Conservation (phyloP, 2,329 filamentous ascomycete species). For the Penicillium frequentans region DNA sequence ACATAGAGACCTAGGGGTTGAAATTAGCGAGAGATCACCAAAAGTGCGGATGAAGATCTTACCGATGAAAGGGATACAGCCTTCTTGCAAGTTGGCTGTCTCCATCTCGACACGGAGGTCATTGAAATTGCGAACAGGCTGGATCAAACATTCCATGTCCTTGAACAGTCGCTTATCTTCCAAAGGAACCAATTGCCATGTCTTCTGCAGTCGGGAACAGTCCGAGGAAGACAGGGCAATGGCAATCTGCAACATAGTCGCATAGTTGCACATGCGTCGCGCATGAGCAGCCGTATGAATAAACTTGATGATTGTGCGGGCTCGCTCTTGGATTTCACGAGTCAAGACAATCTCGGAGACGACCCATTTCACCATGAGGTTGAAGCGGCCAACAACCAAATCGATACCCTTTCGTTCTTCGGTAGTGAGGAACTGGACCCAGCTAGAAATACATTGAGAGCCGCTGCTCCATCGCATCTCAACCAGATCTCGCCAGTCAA, state of each 20-base stretch:
- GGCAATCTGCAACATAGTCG: slow-evolving; percentile 65
- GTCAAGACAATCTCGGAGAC: slow-evolving; percentile 64
- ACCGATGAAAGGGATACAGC: slow-evolving; percentile 67
- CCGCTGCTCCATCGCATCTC: slow-evolving; percentile 63
- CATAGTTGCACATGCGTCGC: slow-evolving; percentile 62
- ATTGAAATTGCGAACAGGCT: slow-evolving; percentile 64
- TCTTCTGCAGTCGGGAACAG: slow-evolving; percentile 56
- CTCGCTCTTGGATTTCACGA: slow-evolving; percentile 57
- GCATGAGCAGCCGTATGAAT: slow-evolving; percentile 63
- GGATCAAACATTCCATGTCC: slow-evolving; percentile 61
- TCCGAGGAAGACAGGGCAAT: slow-evolving; percentile 63
- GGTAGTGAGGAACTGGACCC: slow-evolving; percentile 61
- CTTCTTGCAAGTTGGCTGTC: slow-evolving; percentile 56
- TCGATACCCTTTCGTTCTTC: slow-evolving; percentile 60
- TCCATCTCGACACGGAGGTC: slow-evolving; percentile 66
- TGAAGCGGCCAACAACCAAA: slow-evolving; percentile 65
- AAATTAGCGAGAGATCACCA: neutral
- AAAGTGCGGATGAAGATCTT: slow-evolving; percentile 17
- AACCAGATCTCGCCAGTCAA: slow-evolving; percentile 67
- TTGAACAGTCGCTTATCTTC: slow-evolving; percentile 57
- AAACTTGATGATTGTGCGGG: slow-evolving; percentile 61
- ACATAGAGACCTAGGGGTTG: slow-evolving; percentile 57
- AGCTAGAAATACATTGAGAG: slow-evolving; percentile 54
- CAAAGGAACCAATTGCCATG: slow-evolving; percentile 58
- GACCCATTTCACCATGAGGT: slow-evolving; percentile 66